Percentiles rank a stretch among this genome's conserved stretches.
These are phyloP conservation scores for Ceratocystis colombiana DNA, from an alignment of 2,329 filamentous ascomycete species.

Conservation along the genomic window DNA sequence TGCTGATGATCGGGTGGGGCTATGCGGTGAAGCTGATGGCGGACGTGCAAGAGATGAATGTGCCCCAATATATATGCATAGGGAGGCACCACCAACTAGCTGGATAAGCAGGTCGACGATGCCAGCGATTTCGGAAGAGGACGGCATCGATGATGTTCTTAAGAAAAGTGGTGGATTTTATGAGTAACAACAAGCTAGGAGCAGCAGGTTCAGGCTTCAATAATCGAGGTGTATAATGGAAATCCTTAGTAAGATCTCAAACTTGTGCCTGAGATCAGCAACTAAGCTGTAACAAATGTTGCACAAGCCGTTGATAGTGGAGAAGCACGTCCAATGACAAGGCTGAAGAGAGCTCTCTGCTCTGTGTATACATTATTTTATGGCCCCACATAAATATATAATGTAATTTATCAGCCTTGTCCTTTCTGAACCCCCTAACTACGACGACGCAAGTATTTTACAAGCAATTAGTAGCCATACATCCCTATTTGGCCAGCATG, in stretches of 20 bases:
- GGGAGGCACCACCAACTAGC: constrained; percentile 56
- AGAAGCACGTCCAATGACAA: not conserved
- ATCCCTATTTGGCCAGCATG: constrained; percentile 41
- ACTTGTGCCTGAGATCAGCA: no score
- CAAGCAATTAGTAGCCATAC: not conserved
- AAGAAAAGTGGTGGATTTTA: not conserved
- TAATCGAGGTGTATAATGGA: no score
- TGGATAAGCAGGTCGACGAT: constrained; percentile 29
- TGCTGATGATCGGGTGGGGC: constrained; percentile 24
- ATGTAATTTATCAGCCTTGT: not conserved
- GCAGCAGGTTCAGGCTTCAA: not conserved
- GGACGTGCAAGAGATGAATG: constrained; percentile 79
- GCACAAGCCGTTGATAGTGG: not conserved
- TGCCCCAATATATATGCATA: constrained; percentile 74
- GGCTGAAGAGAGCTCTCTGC: not conserved
- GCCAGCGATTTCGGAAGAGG: not conserved
- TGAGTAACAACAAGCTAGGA: not conserved
- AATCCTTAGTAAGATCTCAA: no score
- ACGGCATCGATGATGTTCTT: not conserved
- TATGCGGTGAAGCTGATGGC: constrained; percentile 58
- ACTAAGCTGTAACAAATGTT: not conserved
- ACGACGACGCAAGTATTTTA: not conserved
- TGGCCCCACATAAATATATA: not conserved
- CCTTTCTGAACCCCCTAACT: not conserved
- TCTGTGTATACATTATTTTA: no score